Evolutionary conservation across 441 rosid species (phyloP).

Genomic region (Biscutella laevigata): DNA sequence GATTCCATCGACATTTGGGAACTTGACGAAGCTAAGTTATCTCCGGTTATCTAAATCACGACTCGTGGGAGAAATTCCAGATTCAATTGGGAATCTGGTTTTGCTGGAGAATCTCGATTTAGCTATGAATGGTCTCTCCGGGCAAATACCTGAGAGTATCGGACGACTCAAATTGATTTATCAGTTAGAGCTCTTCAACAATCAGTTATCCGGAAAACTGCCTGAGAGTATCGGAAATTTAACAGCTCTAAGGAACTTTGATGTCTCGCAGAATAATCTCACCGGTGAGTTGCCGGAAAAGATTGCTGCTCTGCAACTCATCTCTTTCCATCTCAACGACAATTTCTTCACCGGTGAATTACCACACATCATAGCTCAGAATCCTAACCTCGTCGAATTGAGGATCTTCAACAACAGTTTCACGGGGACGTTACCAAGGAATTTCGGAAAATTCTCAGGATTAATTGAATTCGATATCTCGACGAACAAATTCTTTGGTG

Average conservation of each 20-base stretch:
- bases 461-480: constrained; percentile 50
- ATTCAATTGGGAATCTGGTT: constrained; percentile 36
- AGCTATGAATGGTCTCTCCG: constrained; percentile 36
- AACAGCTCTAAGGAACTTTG: constrained; percentile 30
- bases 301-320: constrained; percentile 35
- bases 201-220: constrained; percentile 40
- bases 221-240: constrained; percentile 45
- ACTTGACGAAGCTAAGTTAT: constrained; percentile 37
- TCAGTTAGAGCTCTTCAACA: constrained; percentile 42
- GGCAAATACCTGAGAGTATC: constrained; percentile 41
- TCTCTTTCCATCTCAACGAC: constrained; percentile 45
- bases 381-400: constrained; percentile 37
- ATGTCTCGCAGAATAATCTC: constrained; percentile 53
- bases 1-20: constrained; percentile 42
- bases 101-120: constrained; percentile 40
- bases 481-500: constrained; percentile 39
- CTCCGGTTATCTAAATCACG: constrained; percentile 23
- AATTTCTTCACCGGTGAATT: constrained; percentile 46
- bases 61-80: constrained; percentile 51
- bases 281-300: constrained; percentile 37
- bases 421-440: constrained; percentile 40
- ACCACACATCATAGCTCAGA: constrained; percentile 36
- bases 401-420: constrained; percentile 69
- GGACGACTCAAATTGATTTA: constrained; percentile 27
- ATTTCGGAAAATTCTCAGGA: constrained; percentile 43